These are phyloP conservation scores for Cetraspora pellucida DNA, from an alignment of 192 early-diverging fungal species.

Conservation along the genomic window DNA sequence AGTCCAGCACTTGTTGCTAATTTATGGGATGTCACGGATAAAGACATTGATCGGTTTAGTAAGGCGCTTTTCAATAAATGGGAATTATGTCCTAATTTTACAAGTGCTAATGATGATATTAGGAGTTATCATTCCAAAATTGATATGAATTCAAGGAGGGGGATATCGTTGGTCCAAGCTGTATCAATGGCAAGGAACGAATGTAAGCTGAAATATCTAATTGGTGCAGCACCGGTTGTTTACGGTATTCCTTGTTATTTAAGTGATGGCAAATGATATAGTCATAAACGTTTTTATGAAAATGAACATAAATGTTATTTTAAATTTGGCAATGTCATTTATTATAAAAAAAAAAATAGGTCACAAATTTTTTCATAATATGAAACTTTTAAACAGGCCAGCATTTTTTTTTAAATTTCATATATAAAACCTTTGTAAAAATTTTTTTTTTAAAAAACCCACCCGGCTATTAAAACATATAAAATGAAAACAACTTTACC, in stretches of 20 bases:
- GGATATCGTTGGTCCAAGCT: conserved; percentile 72
- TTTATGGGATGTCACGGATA: conserved; percentile 98
- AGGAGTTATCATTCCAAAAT: neutral
- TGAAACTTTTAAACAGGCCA: too few relatives aligned
- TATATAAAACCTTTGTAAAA: too few relatives aligned
- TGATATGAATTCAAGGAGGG: neutral
- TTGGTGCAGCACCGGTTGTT: conserved; percentile 91
- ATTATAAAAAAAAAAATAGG: too few relatives aligned
- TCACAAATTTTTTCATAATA: too few relatives aligned
- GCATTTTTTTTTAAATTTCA: too few relatives aligned
- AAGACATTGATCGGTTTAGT: conserved; percentile 91
- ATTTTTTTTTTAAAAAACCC: too few relatives aligned
- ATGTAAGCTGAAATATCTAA: conserved; percentile 81
- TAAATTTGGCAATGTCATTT: too few relatives aligned
- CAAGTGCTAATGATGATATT: too few relatives aligned
- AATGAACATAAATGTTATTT: too few relatives aligned
- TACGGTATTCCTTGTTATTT: conserved; percentile 82
- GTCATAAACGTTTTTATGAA: too few relatives aligned
- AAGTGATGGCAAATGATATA: neutral
- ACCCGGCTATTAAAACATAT: too few relatives aligned
- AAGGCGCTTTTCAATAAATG: conserved; percentile 68
- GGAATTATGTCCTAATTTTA: conserved; percentile 57
- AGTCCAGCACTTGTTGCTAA: conserved; percentile 88
- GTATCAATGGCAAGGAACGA: conserved; percentile 68
- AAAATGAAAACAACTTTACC: too few relatives aligned